phyloP scores from a whole-genome alignment of 2,329 filamentous ascomycete species.

The Xenosphaeropsis pyriputrescens region DNA sequence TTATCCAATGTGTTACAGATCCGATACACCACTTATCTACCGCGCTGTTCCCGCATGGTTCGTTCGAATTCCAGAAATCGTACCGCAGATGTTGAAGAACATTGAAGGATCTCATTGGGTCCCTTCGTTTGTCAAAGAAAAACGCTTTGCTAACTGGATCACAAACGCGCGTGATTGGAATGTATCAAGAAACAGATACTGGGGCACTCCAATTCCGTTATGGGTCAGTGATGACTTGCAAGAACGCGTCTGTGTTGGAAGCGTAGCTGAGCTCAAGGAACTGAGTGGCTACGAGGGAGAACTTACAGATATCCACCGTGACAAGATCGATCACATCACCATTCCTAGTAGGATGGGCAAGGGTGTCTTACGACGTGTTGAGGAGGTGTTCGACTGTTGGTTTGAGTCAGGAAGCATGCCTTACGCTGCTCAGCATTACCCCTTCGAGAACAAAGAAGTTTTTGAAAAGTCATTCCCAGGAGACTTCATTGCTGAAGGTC shows the following conservation, averaged over 20 bases:
- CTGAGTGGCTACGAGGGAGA: conserved; percentile 78
- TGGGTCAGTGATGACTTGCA: conserved; percentile 87
- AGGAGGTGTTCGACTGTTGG: conserved; percentile 94
- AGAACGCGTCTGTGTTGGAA: conserved; percentile 77
- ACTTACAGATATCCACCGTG: conserved; percentile 74
- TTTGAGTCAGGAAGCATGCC: conserved; percentile 96
- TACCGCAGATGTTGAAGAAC: conserved; percentile 80
- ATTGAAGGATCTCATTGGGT: conserved; percentile 89
- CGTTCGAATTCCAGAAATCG: conserved; percentile 69
- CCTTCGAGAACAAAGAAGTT: conserved; percentile 74
- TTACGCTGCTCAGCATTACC: conserved; percentile 81
- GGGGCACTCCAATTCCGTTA: conserved; percentile 84
- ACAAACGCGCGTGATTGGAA: conserved; percentile 89
- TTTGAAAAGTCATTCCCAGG: conserved; percentile 75
- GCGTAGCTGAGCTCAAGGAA: conserved; percentile 68
- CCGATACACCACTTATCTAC: conserved; percentile 91
- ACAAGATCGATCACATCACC: conserved; percentile 87
- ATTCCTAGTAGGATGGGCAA: conserved; percentile 85
- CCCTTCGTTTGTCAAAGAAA: conserved; percentile 79
- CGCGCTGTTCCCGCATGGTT: conserved; percentile 91
- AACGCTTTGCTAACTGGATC: conserved; percentile 85
- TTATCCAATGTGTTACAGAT: conserved; percentile 87
- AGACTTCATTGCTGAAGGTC: conserved; percentile 86
- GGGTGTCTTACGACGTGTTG: conserved; percentile 63
- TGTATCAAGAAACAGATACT: conserved; percentile 84